phyloP scores from a whole-genome alignment of 192 early-diverging fungal genomes.

The Gigaspora rosea region DNA sequence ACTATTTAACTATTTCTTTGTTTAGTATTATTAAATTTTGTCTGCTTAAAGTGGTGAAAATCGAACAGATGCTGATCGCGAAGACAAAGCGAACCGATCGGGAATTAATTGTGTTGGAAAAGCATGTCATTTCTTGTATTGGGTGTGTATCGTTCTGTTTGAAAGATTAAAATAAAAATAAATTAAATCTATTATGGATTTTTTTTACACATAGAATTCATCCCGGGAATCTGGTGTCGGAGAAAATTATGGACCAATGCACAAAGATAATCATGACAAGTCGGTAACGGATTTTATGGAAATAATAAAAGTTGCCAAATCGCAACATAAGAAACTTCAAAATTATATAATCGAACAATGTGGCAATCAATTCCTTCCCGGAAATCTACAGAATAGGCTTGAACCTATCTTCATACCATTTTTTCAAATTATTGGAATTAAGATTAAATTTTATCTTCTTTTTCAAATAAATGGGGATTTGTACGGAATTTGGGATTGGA shows the following conservation, averaged over 20 bases:
- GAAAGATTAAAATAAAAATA: neutral
- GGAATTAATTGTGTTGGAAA: constrained; percentile 10
- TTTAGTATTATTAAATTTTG: constrained; percentile 18
- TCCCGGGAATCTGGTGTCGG: constrained; percentile 26
- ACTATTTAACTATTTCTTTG: constrained; percentile 4
- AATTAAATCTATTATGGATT: neutral
- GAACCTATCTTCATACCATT: constrained; percentile 28
- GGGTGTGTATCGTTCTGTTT: constrained; percentile 17
- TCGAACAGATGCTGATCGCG: constrained; percentile 24
- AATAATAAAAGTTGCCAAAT: constrained; percentile 8
- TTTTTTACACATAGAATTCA: constrained; percentile 13
- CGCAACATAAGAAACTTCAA: constrained; percentile 6
- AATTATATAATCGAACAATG: constrained; percentile 13
- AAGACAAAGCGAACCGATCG: constrained; percentile 21
- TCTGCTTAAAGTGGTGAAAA: constrained; percentile 31
- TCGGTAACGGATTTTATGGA: constrained; percentile 13
- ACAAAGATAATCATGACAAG: constrained; percentile 34
- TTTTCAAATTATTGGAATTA: constrained; percentile 29
- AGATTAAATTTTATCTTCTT: constrained; percentile 30
- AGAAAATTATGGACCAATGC: constrained; percentile 25
- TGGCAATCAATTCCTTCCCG: constrained; percentile 15
- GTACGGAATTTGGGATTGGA: constrained; percentile 33
- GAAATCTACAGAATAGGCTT: neutral
- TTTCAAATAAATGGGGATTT: constrained; percentile 26
- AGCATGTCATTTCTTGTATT: constrained; percentile 25